These are phyloP conservation scores for Colletotrichum chrysophilum DNA, from an alignment of 2,329 filamentous ascomycete species.

Conservation along the genomic window DNA sequence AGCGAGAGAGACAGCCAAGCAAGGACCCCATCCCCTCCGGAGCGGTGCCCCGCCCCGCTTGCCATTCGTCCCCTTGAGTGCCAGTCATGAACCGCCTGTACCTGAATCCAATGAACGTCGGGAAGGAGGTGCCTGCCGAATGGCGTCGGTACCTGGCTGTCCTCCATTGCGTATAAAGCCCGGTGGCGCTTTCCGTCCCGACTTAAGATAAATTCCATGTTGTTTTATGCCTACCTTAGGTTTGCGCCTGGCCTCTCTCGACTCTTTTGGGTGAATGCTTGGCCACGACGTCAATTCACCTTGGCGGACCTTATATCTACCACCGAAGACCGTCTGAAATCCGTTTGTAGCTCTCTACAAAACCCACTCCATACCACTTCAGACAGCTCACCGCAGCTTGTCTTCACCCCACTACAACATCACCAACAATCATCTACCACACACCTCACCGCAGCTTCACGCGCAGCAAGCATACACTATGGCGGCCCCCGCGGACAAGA, in stretches of 20 bases:
- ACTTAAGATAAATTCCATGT: background rate
- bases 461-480: constrained; percentile 44
- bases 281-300: background rate
- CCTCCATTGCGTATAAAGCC: background rate
- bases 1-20: background rate
- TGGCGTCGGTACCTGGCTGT: background rate
- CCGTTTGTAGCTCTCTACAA: background rate
- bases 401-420: background rate
- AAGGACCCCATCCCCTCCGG: background rate
- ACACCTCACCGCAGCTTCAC: background rate
- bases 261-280: background rate
- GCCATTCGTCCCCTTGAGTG: background rate
- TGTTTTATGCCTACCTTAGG: background rate
- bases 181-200: background rate
- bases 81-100: background rate
- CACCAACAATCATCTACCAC: background rate
- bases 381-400: background rate
- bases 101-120: background rate
- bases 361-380: background rate
- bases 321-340: background rate
- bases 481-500: constrained; percentile 74
- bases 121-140: background rate
- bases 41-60: background rate
- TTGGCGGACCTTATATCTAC: background rate
- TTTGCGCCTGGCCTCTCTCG: background rate